Percentiles rank a stretch among this genome's conserved stretches.
phyloP scores from a whole-genome alignment of 2,329 filamentous ascomycete species.

The Aspergillus sp. region DNA sequence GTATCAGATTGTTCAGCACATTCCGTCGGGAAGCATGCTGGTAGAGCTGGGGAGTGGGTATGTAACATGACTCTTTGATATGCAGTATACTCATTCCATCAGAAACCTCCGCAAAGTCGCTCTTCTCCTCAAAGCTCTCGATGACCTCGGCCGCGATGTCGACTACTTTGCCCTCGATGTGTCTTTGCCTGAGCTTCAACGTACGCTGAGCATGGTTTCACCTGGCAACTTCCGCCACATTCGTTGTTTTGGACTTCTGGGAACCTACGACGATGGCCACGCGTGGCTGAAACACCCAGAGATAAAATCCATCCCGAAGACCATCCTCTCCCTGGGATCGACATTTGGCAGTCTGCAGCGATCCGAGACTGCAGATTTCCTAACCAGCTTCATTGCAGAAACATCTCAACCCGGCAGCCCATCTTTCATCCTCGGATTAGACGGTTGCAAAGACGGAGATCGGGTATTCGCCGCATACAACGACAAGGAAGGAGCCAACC shows the following conservation, averaged over 20 bases:
- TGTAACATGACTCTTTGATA: background rate
- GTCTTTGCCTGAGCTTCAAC: slow-evolving; percentile 67
- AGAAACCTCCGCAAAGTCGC: slow-evolving; percentile 68
- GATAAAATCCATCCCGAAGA: slow-evolving; percentile 27
- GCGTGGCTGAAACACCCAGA: slow-evolving; percentile 68
- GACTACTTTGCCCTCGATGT: slow-evolving; percentile 86
- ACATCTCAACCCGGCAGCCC: background rate
- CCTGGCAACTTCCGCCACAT: slow-evolving; percentile 60
- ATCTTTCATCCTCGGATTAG: slow-evolving; percentile 5
- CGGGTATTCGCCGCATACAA: slow-evolving; percentile 71
- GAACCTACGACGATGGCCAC: slow-evolving; percentile 82
- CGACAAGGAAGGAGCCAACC: slow-evolving; percentile 7
- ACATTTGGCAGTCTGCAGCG: slow-evolving; percentile 7
- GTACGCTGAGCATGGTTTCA: slow-evolving; percentile 63
- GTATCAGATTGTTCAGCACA: slow-evolving; percentile 61
- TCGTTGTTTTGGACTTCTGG: slow-evolving; percentile 69
- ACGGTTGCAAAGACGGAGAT: slow-evolving; percentile 51
- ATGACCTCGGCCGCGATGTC: slow-evolving; percentile 64
- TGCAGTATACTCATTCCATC: slow-evolving; percentile 41
- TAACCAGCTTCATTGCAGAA: slow-evolving; percentile 2
- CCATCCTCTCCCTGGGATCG: slow-evolving; percentile 7
- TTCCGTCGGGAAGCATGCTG: slow-evolving; percentile 72
- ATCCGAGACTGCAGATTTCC: slow-evolving; percentile 2
- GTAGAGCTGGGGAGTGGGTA: slow-evolving; percentile 22
- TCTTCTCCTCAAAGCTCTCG: slow-evolving; percentile 74